Evolutionary conservation across 371 early-diverging fungal genomes (phyloP).

Genomic region (Circinella minor): DNA sequence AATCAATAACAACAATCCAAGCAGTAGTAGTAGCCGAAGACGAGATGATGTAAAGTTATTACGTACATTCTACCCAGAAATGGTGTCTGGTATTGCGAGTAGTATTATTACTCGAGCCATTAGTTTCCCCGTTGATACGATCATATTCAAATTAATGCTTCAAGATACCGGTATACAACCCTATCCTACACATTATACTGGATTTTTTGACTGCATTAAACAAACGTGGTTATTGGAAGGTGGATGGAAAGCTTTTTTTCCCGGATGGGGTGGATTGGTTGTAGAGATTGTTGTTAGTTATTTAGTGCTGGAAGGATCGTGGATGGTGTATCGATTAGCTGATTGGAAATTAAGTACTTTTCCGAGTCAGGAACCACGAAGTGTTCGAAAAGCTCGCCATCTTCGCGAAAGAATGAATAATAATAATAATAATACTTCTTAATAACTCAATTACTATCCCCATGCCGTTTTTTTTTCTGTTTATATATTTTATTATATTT

Average conservation of each 20-base stretch:
- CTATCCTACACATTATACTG: conserved; percentile 45
- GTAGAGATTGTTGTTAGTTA: conserved; percentile 44
- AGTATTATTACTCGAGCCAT: conserved; percentile 55
- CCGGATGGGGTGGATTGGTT: conserved; percentile 48
- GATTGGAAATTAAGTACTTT: conserved; percentile 32
- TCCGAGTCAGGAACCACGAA: conserved; percentile 15
- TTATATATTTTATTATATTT: not conserved
- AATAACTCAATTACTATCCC: not conserved
- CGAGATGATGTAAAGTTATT: conserved; percentile 32
- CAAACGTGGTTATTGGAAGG: conserved; percentile 40
- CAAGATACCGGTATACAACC: conserved; percentile 54
- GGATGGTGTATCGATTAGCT: conserved; percentile 35
- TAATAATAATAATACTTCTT: not conserved
- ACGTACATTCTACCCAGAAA: conserved; percentile 63
- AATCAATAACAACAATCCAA: not conserved
- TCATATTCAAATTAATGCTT: conserved; percentile 57
- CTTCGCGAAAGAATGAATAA: conserved; percentile 14
- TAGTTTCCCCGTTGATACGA: conserved; percentile 59
- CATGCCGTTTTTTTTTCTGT: not conserved
- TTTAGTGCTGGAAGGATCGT: conserved; percentile 46
- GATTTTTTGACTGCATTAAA: conserved; percentile 53
- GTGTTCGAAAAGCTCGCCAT: conserved; percentile 12
- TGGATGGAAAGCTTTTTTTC: conserved; percentile 47
- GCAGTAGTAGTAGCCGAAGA: not conserved
- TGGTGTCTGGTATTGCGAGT: conserved; percentile 59